Conservation (phyloP, 495 filamentous ascomycete genomes). For the Lasiosphaeriaceae sp. region DNA sequence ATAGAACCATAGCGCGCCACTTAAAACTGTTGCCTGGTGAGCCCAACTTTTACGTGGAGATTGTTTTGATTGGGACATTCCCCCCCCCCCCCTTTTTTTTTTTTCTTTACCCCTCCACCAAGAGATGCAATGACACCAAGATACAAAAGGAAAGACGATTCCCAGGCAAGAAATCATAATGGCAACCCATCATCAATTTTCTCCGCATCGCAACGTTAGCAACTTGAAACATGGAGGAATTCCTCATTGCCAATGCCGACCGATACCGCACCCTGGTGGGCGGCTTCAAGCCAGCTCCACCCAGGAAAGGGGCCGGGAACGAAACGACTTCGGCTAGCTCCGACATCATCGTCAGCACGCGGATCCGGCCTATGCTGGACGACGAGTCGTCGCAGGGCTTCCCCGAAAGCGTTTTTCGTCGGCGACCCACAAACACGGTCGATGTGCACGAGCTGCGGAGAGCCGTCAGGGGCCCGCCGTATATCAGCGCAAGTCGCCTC, state of each 20-base stretch:
- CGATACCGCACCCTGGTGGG: conserved; percentile 20
- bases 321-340: background rate
- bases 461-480: conserved; percentile 11
- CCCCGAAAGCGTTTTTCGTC: conserved; percentile 10
- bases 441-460: conserved; percentile 20
- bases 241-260: conserved; percentile 18
- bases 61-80: no score
- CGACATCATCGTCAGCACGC: conserved; percentile 17
- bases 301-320: background rate
- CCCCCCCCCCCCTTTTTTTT: no score
- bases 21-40: no score
- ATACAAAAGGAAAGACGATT: no score
- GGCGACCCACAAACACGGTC: conserved; percentile 1
- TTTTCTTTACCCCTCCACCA: no score
- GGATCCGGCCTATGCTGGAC: conserved; percentile 19
- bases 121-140: no score
- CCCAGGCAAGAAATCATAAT: no score
- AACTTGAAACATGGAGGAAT: conserved; percentile 16
- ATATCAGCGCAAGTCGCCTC: conserved; percentile 13
- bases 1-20: no score
- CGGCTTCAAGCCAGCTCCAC: conserved; percentile 10
- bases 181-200: no score
- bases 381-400: conserved; percentile 17
- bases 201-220: no score
- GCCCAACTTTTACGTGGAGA: no score